phyloP scores from a whole-genome alignment of 2,329 filamentous ascomycete genomes.

The Arthrobotrys musiformis region DNA sequence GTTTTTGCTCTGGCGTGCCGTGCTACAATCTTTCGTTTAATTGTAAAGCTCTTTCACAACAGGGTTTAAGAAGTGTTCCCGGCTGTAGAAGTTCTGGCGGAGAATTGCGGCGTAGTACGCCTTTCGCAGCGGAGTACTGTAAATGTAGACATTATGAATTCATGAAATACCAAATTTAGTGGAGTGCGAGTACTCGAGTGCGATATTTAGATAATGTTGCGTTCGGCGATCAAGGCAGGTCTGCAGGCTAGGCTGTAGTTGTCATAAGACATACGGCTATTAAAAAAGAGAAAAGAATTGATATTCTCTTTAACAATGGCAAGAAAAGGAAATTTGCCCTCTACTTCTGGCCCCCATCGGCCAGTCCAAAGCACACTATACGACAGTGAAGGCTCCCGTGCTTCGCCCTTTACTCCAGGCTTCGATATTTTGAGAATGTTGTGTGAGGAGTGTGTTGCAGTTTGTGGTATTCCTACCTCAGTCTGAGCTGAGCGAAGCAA shows the following conservation, averaged over 20 bases:
- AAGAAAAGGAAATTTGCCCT: constrained; percentile 9
- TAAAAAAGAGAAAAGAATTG: not conserved
- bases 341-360: not conserved
- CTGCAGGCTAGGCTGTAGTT: not conserved
- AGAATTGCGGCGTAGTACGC: constrained; percentile 1
- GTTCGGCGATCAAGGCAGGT: not conserved
- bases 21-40: not conserved
- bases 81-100: not conserved
- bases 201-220: constrained; percentile 9
- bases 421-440: not conserved
- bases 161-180: not conserved
- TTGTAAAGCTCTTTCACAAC: not conserved
- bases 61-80: not conserved
- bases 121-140: not conserved
- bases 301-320: not conserved
- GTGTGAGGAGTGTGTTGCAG: not conserved
- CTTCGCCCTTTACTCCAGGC: not conserved
- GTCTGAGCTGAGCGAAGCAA: too few species aligned
- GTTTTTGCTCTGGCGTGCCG: not conserved
- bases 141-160: not conserved
- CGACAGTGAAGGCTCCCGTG: not conserved
- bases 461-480: not conserved
- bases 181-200: constrained; percentile 1
- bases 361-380: not conserved
- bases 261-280: constrained; percentile 6